Base-by-base conservation (phyloP, 129 eudicot genomes). In the Gnaphalium uliginosum region DNA sequence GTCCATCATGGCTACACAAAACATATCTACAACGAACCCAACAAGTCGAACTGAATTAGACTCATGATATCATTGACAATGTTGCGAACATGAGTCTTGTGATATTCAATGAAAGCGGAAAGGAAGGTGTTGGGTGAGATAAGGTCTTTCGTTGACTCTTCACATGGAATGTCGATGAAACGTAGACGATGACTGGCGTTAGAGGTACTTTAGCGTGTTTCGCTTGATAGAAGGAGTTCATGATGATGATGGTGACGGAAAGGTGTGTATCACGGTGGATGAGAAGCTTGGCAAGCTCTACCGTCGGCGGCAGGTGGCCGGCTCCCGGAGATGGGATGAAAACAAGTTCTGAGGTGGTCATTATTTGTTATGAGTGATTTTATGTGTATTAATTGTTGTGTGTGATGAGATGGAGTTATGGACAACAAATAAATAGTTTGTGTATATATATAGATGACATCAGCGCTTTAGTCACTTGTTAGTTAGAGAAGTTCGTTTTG, bases 231-330 rank as follows among this genome's bases (percentile, higher is more conserved):
- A 79, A 72, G 21, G 39, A 27, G 30, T 57, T 73, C 18, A 83
- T 79, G 23, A 78, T 46, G 33, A 83, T 70, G 75, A 83, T 48
- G 27, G 83, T 73, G 48, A 78, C 15, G 41, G 83, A 78, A 2
- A 78, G 39, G 27, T 77, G 66, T 19, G 50, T 54, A 26, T 83
- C 77, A 4, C 74, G 66, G 39, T 50, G 64, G 46, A 83, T 72
- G 29, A 83, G 68, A 54, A 68, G 66, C 41, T 68, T 78, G 8
- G 83, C 83, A 9, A 83, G 58, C 80, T 73, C 80, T 30, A 61
- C 66, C 29, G 60, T 68, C 5, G 83, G 66, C 32, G 77, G 67
- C n/a, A 83, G 60, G 81, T 83, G 83, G 26, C 86, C 83, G 17
- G 59, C 66, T 18, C 61, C 66, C 5, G 86, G 86, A n/a, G 68